phyloP scores from a whole-genome alignment of 1,284 basidiomycete genomes.

The Trametes hirsuta region DNA sequence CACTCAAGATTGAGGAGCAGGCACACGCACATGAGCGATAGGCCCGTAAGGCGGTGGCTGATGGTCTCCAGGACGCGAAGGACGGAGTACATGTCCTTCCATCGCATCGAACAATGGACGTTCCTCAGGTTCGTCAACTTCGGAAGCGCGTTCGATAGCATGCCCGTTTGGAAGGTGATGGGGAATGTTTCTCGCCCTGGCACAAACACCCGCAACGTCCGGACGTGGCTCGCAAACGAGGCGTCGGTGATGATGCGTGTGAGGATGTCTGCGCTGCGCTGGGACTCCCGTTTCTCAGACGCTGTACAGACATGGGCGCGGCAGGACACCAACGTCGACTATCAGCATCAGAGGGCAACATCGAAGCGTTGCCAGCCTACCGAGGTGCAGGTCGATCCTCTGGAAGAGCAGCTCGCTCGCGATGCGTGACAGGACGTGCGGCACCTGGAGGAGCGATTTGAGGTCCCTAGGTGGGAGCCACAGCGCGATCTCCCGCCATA shows the following conservation, averaged over 20 bases:
- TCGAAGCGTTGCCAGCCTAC: constrained; percentile 26
- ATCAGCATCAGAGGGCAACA: constrained; percentile 10
- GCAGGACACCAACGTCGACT: not conserved
- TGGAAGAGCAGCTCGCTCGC: constrained; percentile 69
- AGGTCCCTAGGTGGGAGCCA: constrained; percentile 68
- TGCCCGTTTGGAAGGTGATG: constrained; percentile 71
- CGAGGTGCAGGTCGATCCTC: constrained; percentile 64
- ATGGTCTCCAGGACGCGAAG: constrained; percentile 54
- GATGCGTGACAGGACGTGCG: constrained; percentile 66
- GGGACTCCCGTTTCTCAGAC: constrained; percentile 54
- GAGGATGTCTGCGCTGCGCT: constrained; percentile 72
- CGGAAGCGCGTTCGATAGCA: constrained; percentile 69
- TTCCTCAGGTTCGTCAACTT: constrained; percentile 61
- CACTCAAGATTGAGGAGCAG: constrained; percentile 3
- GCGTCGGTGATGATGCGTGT: constrained; percentile 65
- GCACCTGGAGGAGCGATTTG: constrained; percentile 63
- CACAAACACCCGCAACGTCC: constrained; percentile 61
- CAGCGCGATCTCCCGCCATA: constrained; percentile 70
- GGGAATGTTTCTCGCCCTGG: constrained; percentile 51
- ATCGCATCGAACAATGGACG: constrained; percentile 61
- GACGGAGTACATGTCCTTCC: constrained; percentile 54
- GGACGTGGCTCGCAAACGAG: constrained; percentile 59
- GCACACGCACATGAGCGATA: constrained; percentile 54
- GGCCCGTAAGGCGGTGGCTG: constrained; percentile 53
- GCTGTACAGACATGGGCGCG: constrained; percentile 27